Conservation (phyloP, 257 asterid genomes). For the Verbena officinalis region DNA sequence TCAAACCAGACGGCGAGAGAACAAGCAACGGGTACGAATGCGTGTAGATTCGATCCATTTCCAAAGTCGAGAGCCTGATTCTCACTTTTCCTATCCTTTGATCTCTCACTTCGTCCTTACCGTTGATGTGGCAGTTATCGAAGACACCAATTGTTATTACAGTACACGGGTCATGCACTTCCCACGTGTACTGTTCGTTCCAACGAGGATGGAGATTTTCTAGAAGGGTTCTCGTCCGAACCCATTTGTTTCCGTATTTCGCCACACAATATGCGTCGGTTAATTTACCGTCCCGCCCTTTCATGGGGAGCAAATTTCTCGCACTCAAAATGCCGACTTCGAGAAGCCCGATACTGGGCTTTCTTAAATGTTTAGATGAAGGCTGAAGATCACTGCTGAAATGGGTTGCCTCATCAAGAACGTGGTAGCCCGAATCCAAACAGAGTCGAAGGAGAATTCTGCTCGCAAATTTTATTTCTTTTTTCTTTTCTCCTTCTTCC, state of each 20-base stretch:
- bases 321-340: conserved; percentile 88
- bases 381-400: conserved; percentile 95
- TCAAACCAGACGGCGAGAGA: conserved; percentile 71
- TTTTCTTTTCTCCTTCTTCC: conserved; percentile 66
- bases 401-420: conserved; percentile 85
- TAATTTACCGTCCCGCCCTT: conserved; percentile 59
- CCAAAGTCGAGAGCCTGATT: conserved; percentile 80
- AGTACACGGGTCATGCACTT: conserved; percentile 83
- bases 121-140: conserved; percentile 75
- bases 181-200: conserved; percentile 98
- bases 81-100: conserved; percentile 87
- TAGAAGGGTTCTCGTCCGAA: conserved; percentile 82
- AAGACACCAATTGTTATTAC: conserved; percentile 87
- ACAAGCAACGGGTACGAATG: conserved; percentile 77
- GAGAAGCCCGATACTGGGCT: conserved; percentile 74
- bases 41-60: conserved; percentile 65
- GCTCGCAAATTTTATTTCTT: conserved; percentile 71
- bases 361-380: conserved; percentile 64
- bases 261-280: conserved; percentile 88
- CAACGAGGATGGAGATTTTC: conserved; percentile 75
- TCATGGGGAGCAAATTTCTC: conserved; percentile 71
- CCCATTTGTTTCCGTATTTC: conserved; percentile 96
- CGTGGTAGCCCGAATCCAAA: conserved; percentile 85
- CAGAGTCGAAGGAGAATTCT: conserved; percentile 64
- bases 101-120: conserved; percentile 62